These are phyloP conservation scores for Boletus calvinii DNA, from an alignment of 1,284 basidiomycete genomes.

Conservation along the genomic window DNA sequence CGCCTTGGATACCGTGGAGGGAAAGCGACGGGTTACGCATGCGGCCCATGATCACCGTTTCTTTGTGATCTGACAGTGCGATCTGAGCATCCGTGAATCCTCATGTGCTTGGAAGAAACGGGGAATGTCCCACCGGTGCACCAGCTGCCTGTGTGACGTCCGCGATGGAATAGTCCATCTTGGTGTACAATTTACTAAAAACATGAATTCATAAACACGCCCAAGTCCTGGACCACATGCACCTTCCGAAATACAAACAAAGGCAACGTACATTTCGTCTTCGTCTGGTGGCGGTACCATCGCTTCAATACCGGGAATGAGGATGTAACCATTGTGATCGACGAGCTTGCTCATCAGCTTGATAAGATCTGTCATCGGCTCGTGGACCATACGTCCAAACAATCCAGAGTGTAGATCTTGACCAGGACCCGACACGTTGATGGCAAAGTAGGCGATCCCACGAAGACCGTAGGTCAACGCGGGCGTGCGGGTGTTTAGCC, in stretches of 20 bases:
- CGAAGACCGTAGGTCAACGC: constrained; percentile 80
- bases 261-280: constrained; percentile 62
- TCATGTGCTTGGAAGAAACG: background rate
- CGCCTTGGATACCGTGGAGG: constrained; percentile 96
- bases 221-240: too few relatives aligned
- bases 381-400: constrained; percentile 87
- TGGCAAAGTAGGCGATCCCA: constrained; percentile 88
- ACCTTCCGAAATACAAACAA: background rate
- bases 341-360: constrained; percentile 86
- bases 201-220: background rate
- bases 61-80: constrained; percentile 80
- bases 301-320: constrained; percentile 90
- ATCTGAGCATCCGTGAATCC: constrained; percentile 19
- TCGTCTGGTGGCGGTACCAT: constrained; percentile 78
- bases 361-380: constrained; percentile 85
- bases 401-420: constrained; percentile 92
- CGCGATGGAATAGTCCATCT: constrained; percentile 69
- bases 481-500: constrained; percentile 79
- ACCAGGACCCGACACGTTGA: constrained; percentile 81
- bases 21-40: constrained; percentile 90
- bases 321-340: constrained; percentile 77
- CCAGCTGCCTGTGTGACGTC: constrained; percentile 86
- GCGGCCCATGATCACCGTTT: constrained; percentile 85
- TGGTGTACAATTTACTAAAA: constrained; percentile 61
- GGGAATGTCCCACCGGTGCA: constrained; percentile 37